A percentile compares a stretch with the other conserved stretches of the same genome.
These are phyloP conservation scores for Gyrodon lividus DNA, from an alignment of 768 basidiomycete genomes.

Conservation along the genomic window DNA sequence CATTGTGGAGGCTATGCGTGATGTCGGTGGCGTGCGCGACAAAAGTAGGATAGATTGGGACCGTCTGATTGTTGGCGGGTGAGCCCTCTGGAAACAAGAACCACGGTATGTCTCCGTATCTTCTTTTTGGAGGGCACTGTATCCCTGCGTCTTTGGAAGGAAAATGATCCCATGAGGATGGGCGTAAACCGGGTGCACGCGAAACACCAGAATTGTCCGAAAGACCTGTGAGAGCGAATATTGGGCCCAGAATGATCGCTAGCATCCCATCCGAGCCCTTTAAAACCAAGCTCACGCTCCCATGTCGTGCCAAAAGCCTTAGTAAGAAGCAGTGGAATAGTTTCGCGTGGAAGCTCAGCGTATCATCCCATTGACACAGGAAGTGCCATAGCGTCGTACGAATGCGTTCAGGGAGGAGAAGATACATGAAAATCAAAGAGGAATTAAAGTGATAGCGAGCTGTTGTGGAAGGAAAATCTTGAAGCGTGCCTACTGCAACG, in stretches of 20 bases:
- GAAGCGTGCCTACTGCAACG: not conserved
- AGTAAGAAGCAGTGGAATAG: conserved; percentile 15
- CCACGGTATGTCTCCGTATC: not conserved
- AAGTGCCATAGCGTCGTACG: not conserved
- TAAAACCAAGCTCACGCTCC: conserved; percentile 1
- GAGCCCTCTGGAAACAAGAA: not conserved
- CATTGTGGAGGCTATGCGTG: not conserved
- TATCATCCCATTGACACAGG: conserved; percentile 15
- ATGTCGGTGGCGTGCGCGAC: not conserved
- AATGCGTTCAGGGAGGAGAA: not conserved
- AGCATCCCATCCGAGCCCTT: not conserved
- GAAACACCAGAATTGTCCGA: not conserved
- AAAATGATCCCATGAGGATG: not conserved
- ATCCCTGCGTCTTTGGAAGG: not conserved
- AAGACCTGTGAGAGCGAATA: not conserved
- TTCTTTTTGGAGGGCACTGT: conserved; percentile 13
- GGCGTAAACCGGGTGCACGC: not conserved
- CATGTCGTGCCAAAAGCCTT: not conserved
- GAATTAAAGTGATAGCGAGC: too few species aligned
- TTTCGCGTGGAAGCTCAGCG: conserved; percentile 7
- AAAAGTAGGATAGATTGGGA: not conserved
- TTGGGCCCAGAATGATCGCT: not conserved
- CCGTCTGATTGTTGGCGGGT: not conserved
- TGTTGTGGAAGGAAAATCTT: not conserved
- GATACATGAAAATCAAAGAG: not conserved